phyloP scores from a whole-genome alignment of 2,329 filamentous ascomycete genomes.

The Hymenoscyphus scutula region DNA sequence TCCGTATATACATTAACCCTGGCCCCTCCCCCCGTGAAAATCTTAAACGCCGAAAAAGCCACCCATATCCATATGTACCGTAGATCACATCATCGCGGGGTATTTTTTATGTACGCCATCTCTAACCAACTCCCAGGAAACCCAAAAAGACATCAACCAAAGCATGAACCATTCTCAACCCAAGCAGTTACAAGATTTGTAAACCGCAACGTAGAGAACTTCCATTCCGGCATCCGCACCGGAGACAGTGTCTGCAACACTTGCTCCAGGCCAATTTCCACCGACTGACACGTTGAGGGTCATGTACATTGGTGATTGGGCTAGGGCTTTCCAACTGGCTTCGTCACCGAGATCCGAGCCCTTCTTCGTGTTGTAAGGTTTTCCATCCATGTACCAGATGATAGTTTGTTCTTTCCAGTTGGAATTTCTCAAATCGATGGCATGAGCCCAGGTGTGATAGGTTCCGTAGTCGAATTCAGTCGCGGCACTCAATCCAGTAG shows the following conservation, averaged over 20 bases:
- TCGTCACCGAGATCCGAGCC: constrained; percentile 23
- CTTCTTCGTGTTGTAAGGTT: constrained; percentile 18
- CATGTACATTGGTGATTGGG: constrained; percentile 19
- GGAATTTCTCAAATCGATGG: constrained; percentile 21
- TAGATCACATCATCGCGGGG: neutral
- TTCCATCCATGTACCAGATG: constrained; percentile 27
- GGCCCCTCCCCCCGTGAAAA: neutral
- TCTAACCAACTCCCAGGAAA: neutral
- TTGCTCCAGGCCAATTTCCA: constrained; percentile 20
- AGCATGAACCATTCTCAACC: neutral
- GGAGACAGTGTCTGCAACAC: constrained; percentile 16
- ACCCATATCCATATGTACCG: neutral
- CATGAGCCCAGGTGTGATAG: constrained; percentile 27
- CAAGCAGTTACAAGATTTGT: constrained; percentile 8
- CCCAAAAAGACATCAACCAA: neutral
- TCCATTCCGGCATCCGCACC: constrained; percentile 27
- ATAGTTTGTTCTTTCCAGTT: constrained; percentile 28
- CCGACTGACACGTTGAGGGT: constrained; percentile 29
- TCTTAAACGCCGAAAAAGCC: neutral
- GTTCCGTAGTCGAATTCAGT: constrained; percentile 20
- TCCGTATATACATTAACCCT: neutral
- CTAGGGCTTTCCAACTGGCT: constrained; percentile 16
- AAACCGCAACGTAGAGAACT: constrained; percentile 27
- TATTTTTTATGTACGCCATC: constrained; percentile 3
- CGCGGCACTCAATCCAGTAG: constrained; percentile 13